Evolutionary conservation across 768 basidiomycete genomes (phyloP), one percentile per base, ranked within the genome.

Genomic region (Phanerochaete sordida): DNA sequence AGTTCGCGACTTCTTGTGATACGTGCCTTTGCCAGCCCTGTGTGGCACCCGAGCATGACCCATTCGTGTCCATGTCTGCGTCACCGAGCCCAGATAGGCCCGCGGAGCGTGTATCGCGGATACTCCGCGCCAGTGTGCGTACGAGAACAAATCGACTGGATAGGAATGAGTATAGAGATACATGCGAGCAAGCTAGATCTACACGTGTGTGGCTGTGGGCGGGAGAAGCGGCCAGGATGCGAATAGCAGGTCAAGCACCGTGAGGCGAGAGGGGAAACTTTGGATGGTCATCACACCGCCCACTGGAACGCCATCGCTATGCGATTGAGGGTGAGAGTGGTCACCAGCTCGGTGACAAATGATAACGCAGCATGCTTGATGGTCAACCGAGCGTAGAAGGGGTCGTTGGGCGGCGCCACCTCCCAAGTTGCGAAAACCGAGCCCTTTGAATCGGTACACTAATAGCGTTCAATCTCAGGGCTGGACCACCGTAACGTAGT

Each of bases 311-410:
- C 74, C 60, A 79, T 77, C 27, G 87, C 81, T 79, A 91, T 88
- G 31, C 87, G 84, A 69, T 90, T 90, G 52, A 93, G 77, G 52
- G 81, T 79, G 57, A 93, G 81, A 3, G 88, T 89, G 11, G 90
- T 87, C 65, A 92, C 70, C 64, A 93, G 84, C 71, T 93, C 91
- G 9, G 90, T 93, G 58, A 90, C 79, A 60, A 90, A 69, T 24
- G 79, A 72, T 56, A 91, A 78, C 45, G 82, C 86, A 30, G 81
- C 72, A 13, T 81, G 76, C 64, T 76, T 81, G 68, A 93, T 75
- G 19, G 80, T 84, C 52, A 91, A 74, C 52, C 79, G 78, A 3
- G 88, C 89, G 61, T 79, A 75, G 71, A 80, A 83, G 16, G 83
- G 77, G 59, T 84, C 82, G 43, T 79, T 77, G 16, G 85, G 81